These are phyloP conservation scores for Coemansia sp. DNA, from an alignment of 192 early-diverging fungal species.

Conservation along the genomic window DNA sequence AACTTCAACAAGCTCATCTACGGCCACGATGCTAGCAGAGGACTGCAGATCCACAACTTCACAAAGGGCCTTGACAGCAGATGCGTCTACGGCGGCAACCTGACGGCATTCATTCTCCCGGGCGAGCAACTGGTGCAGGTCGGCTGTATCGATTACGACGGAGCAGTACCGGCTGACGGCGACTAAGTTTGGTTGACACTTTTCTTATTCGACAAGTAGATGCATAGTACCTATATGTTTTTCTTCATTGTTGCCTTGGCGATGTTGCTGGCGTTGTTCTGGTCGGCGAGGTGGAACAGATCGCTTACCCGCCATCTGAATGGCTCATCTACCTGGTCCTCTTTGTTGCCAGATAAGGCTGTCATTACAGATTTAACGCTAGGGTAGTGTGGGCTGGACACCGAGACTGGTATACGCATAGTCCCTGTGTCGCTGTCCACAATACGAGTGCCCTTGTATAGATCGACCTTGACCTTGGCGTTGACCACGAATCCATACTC, in stretches of 20 bases:
- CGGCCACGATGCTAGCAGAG: conserved; percentile 68
- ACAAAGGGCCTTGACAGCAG: conserved; percentile 69
- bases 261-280: not conserved
- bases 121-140: conserved; percentile 31
- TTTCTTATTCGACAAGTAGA: no score
- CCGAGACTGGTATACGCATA: conserved; percentile 22
- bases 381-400: conserved; percentile 19
- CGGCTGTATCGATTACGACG: conserved; percentile 21
- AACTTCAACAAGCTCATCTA: conserved; percentile 56
- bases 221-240: not conserved
- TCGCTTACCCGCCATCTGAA: conserved; percentile 35
- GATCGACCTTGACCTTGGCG: conserved; percentile 14
- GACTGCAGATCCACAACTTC: conserved; percentile 55
- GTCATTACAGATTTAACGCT: not conserved
- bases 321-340: conserved; percentile 13
- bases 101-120: conserved; percentile 62
- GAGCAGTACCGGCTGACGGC: not conserved
- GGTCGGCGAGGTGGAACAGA: conserved; percentile 21
- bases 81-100: conserved; percentile 65
- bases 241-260: not conserved
- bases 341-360: conserved; percentile 2
- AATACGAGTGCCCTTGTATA: conserved; percentile 6
- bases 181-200: no score
- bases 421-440: conserved; percentile 21
- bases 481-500: conserved; percentile 17